phyloP scores from a whole-genome alignment of 2,329 filamentous ascomycete genomes.

The Parafenestella ontariensis region DNA sequence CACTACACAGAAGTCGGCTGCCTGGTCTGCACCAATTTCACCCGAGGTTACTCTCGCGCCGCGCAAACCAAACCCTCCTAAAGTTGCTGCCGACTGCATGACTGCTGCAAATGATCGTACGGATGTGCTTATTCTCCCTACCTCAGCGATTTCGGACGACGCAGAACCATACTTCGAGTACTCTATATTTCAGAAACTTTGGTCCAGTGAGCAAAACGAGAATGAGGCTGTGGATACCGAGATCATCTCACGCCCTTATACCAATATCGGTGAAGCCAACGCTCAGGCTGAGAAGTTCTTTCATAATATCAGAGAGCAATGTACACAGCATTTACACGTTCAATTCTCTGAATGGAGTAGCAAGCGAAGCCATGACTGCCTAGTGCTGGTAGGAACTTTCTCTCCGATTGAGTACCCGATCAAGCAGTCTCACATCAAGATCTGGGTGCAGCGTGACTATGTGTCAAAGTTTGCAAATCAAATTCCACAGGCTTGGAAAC shows the following conservation, averaged over 20 bases:
- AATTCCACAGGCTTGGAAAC: not conserved
- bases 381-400: constrained; percentile 8
- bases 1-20: too few species aligned
- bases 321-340: constrained; percentile 4
- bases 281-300: constrained; percentile 18
- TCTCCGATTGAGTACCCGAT: constrained; percentile 14
- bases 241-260: constrained; percentile 13
- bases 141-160: not conserved
- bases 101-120: too few species aligned
- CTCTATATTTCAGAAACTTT: constrained; percentile 24
- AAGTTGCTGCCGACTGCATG: too few species aligned
- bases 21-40: too few species aligned
- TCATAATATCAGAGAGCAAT: constrained; percentile 4
- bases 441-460: constrained; percentile 26
- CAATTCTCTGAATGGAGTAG: constrained; percentile 8
- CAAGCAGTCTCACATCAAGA: constrained; percentile 14
- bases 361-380: constrained; percentile 20
- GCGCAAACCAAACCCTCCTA: too few species aligned
- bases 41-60: too few species aligned
- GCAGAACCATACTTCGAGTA: constrained; percentile 37
- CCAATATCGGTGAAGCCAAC: constrained; percentile 25
- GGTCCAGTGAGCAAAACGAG: constrained; percentile 10
- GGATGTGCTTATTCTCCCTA: not conserved
- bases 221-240: not conserved
- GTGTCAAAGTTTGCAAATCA: constrained; percentile 18